Base-by-base conservation (phyloP, 768 basidiomycete genomes). In the Lyophyllum shimeji region DNA sequence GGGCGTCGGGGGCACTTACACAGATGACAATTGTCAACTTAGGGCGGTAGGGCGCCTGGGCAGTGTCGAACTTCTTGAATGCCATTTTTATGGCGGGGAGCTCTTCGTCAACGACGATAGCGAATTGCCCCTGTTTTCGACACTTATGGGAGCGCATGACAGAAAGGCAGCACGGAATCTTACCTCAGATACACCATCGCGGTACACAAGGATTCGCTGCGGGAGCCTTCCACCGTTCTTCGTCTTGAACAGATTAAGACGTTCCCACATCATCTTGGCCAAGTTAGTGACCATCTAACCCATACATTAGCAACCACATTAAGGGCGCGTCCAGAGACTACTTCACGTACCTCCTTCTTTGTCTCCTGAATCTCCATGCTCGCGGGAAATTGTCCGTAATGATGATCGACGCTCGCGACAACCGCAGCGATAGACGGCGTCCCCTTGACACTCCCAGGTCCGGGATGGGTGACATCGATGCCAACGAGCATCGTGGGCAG, bases 391-490 rank as follows among this genome's bases (percentile, higher is more conserved):
- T 92, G 89, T 0, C 80, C 82, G 62, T 79, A 91, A 2, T 76
- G 68, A 3, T 57, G 52, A 62, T 93, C 91, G 23, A 80, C 74
- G 58, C 85, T 93, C 1, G 85, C 92, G 5, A 93, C 91, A n/a
- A 93, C 89, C 4, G 90, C 92, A 0, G 90, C 90, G 56, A 94
- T 86, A 0, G 89, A 90, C 12, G 90, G 91, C 0, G 87, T 88
- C 5, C 89, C 90, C 20, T 77, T 80, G 59, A 83, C 77, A 55
- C 87, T 89, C 1, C 86, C 86, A 4, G 83, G 85, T 18, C 90
- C 87, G 20, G 90, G 90, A 69, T 93, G 90, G 1, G 89, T 92
- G 21, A 90, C 88, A 63, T 82, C 90, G 64, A 92, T 90, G 1
- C 92, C 92, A 11, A 93, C 82, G 20, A 94, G 64, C 88, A 94